A percentile compares a stretch with the other conserved stretches of the same genome.
These are phyloP conservation scores for Kluyveromyces lactis DNA, from an alignment of 805 yeast genomes.

Conservation along the genomic window DNA sequence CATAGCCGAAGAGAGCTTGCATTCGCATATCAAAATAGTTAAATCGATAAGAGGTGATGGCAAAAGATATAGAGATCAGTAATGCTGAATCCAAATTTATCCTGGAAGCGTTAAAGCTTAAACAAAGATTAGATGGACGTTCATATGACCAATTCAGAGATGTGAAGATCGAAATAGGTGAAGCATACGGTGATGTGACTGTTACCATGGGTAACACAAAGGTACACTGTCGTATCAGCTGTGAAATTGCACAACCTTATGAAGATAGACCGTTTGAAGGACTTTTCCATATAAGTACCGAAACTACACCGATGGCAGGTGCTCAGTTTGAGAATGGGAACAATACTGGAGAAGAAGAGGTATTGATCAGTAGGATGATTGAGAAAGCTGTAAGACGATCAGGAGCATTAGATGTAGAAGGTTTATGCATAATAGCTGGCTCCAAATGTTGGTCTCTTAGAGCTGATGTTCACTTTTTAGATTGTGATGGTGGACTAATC, in stretches of 20 bases:
- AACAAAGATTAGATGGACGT: constrained; percentile 64
- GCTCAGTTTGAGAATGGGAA: constrained; percentile 70
- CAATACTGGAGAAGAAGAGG: constrained; percentile 68
- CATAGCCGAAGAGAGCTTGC: too few species aligned
- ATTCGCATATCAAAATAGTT: too few species aligned
- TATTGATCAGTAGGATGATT: constrained; percentile 68
- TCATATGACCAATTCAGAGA: constrained; percentile 54
- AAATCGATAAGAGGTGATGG: constrained; percentile 39
- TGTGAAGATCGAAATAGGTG: constrained; percentile 55
- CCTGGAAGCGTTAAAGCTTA: constrained; percentile 51
- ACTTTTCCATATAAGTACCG: constrained; percentile 71
- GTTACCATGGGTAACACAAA: constrained; percentile 67
- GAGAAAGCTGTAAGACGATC: constrained; percentile 91
- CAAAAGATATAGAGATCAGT: constrained; percentile 52
- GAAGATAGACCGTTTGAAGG: constrained; percentile 96
- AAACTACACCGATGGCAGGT: constrained; percentile 84
- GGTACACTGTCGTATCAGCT: constrained; percentile 46
- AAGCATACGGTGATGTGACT: constrained; percentile 74
- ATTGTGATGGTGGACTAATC: constrained; percentile 87
- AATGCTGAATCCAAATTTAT: constrained; percentile 56
- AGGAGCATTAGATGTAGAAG: constrained; percentile 84
- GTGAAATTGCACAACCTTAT: constrained; percentile 68
- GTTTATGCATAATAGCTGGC: constrained; percentile 85
- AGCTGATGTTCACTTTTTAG: constrained; percentile 82
- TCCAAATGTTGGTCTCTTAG: constrained; percentile 83